Base-by-base conservation (phyloP, 352 stramenopile species). In the Globisporangium parvum region DNA sequence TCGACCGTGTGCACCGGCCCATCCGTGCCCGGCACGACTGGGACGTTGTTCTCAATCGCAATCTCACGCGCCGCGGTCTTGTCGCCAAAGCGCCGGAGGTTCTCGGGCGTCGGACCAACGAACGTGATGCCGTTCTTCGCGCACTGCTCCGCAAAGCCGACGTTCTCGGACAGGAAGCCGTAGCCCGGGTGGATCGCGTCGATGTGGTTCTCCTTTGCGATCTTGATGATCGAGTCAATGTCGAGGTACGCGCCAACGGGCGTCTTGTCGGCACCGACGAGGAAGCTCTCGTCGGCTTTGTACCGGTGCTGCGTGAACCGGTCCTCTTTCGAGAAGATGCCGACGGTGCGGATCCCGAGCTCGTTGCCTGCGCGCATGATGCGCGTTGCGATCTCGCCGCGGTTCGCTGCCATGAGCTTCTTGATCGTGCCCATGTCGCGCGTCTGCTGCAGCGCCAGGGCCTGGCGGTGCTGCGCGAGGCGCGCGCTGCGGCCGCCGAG, bases 361-460 rank as follows among this genome's bases (percentile, higher is more conserved):
- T 99, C 95, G 53, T 95, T 96, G 6, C 79, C 82, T 0, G 95
- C 93, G 50, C 96, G 86, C 77, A 97, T 97, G 63, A 99, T 98
- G 21, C 96, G 87, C 42, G 95, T 96, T 11, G 96, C 96, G 73
- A 99, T 99, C 73, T 99, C 97, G 35, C 96, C 97, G 33, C 97
- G 92, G 80, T 99, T 99, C 35, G 96, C 96, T 10, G 94, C 94
- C 83, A 99, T 87, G 47, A 99, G 68, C 69, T 98, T 99, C 53
- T 93, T 94, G 75, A 99, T 92, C 40, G 71, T 84, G 66, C 75
- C 80, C 56, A 76, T 74, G 62, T 87, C 71, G 51, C 78, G 78
- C 54, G 67, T 68, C 59, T 71, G 60, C 33, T 28, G 26, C 55
- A 55, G 50, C 51, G 55, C 48, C 23, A 41, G 47, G 21, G 48